Evolutionary conservation across 805 yeast genomes (phyloP).

Genomic region (Isabelozyma pseudorhagii): DNA sequence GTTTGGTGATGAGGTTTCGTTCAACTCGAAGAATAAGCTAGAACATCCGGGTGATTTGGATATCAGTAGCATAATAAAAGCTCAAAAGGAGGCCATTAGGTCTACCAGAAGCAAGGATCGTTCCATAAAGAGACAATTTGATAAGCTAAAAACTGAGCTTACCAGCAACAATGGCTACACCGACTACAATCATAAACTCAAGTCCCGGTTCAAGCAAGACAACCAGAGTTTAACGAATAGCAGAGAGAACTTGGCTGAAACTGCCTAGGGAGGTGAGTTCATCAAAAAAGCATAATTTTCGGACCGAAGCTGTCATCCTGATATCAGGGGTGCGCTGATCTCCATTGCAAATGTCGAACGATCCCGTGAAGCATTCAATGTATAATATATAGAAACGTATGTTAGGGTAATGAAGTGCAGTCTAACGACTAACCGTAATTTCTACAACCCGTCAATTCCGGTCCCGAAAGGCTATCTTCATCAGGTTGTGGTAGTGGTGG

Average conservation of each 20-base stretch:
- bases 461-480: no score
- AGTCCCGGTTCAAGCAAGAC: slow-evolving; percentile 15
- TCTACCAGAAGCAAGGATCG: slow-evolving; percentile 41
- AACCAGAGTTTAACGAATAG: slow-evolving; percentile 27
- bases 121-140: slow-evolving; percentile 24
- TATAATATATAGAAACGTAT: no score
- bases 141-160: slow-evolving; percentile 9
- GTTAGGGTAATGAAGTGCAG: no score
- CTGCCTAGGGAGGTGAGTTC: background rate
- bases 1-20: slow-evolving; percentile 32
- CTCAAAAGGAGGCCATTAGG: slow-evolving; percentile 35
- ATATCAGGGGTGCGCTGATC: no score
- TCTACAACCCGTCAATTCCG: no score
- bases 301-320: no score
- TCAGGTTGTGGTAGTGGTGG: no score
- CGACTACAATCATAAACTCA: slow-evolving; percentile 8
- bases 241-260: slow-evolving; percentile 8
- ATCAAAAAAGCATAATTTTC: background rate
- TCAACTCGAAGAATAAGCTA: slow-evolving; percentile 33
- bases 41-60: slow-evolving; percentile 36
- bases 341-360: no score
- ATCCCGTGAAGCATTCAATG: no score
- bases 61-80: slow-evolving; percentile 31
- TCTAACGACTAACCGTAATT: no score
- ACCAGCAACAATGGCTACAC: slow-evolving; percentile 1